phyloP scores from a whole-genome alignment of 495 filamentous ascomycete genomes.

The Rhizodiscina lignyota region DNA sequence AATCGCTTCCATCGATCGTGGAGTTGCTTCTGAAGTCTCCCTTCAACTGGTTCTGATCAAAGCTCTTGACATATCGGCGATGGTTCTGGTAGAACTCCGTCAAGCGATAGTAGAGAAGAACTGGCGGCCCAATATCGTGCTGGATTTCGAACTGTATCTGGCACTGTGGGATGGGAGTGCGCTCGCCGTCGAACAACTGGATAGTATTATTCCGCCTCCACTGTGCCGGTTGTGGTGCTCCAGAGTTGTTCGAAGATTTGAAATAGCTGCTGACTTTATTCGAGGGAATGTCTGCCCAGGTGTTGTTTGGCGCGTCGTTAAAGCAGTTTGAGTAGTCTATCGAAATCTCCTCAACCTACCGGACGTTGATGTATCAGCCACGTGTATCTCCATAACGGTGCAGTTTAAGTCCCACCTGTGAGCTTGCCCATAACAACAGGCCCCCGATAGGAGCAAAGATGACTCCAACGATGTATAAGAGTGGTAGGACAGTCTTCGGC shows the following conservation, averaged over 20 bases:
- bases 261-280: constrained; percentile 37
- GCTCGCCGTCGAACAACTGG: neutral
- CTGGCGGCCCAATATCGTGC: constrained; percentile 56
- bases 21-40: constrained; percentile 45
- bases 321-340: constrained; percentile 80
- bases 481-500: constrained; percentile 76
- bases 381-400: neutral
- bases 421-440: constrained; percentile 65
- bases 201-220: neutral
- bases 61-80: constrained; percentile 81
- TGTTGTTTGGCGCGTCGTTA: constrained; percentile 26
- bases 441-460: constrained; percentile 83
- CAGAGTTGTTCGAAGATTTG: neutral
- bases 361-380: neutral
- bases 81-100: constrained; percentile 99
- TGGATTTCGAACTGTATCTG: constrained; percentile 60
- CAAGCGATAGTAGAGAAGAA: constrained; percentile 84
- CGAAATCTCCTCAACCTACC: constrained; percentile 71
- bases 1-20: constrained; percentile 49
- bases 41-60: constrained; percentile 66
- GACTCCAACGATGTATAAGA: constrained; percentile 74
- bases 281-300: constrained; percentile 28
- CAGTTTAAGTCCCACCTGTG: constrained; percentile 32
- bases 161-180: constrained; percentile 28
- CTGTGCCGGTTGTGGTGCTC: neutral